Evolutionary conservation across 75 land plant genomes (phyloP), one percentile per base, ranked within the genome.

Genomic region (Adiantum capillusveneris): DNA sequence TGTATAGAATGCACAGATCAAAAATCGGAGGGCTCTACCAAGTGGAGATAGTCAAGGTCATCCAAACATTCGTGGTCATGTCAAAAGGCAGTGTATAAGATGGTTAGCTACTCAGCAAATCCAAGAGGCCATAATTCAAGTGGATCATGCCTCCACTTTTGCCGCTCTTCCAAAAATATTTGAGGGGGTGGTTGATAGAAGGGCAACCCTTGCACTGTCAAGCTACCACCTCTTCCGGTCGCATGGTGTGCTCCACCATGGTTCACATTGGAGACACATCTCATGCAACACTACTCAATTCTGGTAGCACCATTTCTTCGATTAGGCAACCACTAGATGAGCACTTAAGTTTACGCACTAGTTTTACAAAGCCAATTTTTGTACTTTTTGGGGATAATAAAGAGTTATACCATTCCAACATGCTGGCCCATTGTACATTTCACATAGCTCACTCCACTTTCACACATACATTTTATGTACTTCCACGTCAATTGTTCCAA

Each of bases 11-110:
- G 50, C 22, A 21, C 50, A 46, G 22, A 18, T 17, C 12, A 18
- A 3, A 3, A 3, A 3, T 6, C 22, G 50, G 5, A 3, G 50
- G 5, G 2, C 18, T 17, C 17, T 46, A 34, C 37, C 37, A 5
- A 9, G 7, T 5, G 7, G 37, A 5, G 37, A 34, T 34, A 9
- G 7, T 5, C 3, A 34, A 34, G 37, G 37, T 5, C 14, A 3
- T 14, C 50, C 50, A 2, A 46, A 46, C 50, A 46, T 6, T 46
- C 14, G 14, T 46, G 50, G 50, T 46, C 50, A 46, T 21, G 50
- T 46, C 50, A 46, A 46, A 14, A n/a, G 17, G 3, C 50, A 21
- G 2, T 46, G 50, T 14, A 18, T 3, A n/a, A 46, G 14, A 46
- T 14, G 5, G 2, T 3, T 2, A 6, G 50, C 50, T 18, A 3